These are phyloP conservation scores for Agrostemma githago DNA, from an alignment of 148 eudicot species.

Conservation along the genomic window DNA sequence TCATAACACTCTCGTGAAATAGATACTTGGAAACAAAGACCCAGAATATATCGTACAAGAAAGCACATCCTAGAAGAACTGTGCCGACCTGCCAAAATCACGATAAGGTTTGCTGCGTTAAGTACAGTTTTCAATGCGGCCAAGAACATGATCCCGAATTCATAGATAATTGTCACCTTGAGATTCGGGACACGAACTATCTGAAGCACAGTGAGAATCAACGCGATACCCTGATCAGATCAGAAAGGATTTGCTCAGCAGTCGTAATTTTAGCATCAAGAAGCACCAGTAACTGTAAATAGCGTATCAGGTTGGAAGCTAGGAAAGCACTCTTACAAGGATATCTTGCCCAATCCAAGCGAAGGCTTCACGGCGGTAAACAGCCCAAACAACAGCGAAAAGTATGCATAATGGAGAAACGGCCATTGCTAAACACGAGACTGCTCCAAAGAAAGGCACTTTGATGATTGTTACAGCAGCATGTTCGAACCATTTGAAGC, in stretches of 20 bases:
- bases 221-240: conserved; percentile 78
- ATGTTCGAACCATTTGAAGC: conserved; percentile 89
- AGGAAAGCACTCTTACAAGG: conserved; percentile 59
- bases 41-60: conserved; percentile 97
- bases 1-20: conserved; percentile 98
- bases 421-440: conserved; percentile 74
- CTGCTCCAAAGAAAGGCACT: conserved; percentile 78
- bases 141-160: neutral
- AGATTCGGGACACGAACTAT: conserved; percentile 93
- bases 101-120: neutral
- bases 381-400: conserved; percentile 87
- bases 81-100: conserved; percentile 75
- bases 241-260: conserved; percentile 19
- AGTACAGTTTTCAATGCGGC: neutral
- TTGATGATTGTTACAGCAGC: conserved; percentile 67
- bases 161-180: conserved; percentile 44
- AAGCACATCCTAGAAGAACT: conserved; percentile 88
- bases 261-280: conserved; percentile 4
- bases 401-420: conserved; percentile 89
- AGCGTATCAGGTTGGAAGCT: conserved; percentile 1
- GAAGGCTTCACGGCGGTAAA: conserved; percentile 52
- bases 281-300: conserved; percentile 19
- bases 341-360: conserved; percentile 99
- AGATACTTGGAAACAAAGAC: conserved; percentile 78
- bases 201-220: conserved; percentile 96